Evolutionary conservation across 139 green algal genomes (phyloP).

Genomic region (Chlamydomonas eustigma): DNA sequence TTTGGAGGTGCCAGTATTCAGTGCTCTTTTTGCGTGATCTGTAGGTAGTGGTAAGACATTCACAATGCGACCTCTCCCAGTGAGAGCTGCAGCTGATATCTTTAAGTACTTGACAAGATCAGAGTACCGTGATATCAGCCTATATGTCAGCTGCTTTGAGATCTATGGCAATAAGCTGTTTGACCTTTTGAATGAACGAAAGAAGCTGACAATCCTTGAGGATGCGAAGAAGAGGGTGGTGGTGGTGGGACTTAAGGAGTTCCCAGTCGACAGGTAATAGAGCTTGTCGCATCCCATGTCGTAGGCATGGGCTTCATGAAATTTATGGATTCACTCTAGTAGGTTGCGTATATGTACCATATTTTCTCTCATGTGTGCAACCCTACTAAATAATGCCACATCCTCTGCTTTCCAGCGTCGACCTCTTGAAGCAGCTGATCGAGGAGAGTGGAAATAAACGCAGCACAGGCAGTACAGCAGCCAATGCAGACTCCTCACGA

Average conservation of each 20-base stretch:
- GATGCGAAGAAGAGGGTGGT: conserved; percentile 84
- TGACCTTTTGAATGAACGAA: conserved; percentile 91
- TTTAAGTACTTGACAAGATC: conserved; percentile 56
- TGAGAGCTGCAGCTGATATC: conserved; percentile 84
- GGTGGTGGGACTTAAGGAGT: conserved; percentile 80
- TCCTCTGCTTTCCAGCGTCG: conserved; percentile 36
- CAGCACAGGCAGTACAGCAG: conserved; percentile 86
- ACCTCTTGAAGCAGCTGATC: conserved; percentile 70
- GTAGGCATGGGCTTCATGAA: no score
- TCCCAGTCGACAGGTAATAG: conserved; percentile 40
- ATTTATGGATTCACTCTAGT: no score
- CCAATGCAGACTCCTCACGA: conserved; percentile 93
- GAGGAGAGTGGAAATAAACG: conserved; percentile 68
- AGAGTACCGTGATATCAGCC: conserved; percentile 39
- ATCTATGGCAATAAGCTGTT: conserved; percentile 97
- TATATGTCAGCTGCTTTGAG: conserved; percentile 88
- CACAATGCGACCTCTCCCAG: conserved; percentile 90
- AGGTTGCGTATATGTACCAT: no score
- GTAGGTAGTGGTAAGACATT: conserved; percentile 80
- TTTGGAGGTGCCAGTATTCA: no score
- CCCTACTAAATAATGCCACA: no score
- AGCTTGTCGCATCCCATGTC: no score
- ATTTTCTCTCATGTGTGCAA: no score
- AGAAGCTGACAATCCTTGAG: conserved; percentile 89
- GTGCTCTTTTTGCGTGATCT: no score